phyloP scores from a whole-genome alignment of 2,329 filamentous ascomycete species.

The Xylariomycetidae sp. region DNA sequence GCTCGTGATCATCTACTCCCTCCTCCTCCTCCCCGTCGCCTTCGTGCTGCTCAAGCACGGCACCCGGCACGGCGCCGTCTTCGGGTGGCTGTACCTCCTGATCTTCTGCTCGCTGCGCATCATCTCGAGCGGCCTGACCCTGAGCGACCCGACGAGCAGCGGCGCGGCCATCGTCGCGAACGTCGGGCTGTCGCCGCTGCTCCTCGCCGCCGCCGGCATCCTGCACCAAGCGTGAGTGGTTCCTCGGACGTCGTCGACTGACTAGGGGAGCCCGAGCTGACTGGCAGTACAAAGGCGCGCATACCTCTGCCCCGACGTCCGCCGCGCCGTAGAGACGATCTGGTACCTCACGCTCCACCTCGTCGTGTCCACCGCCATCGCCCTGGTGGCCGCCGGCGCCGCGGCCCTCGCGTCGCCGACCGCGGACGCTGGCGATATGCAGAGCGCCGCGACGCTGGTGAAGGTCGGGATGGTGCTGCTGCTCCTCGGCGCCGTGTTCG shows the following conservation, averaged over 20 bases:
- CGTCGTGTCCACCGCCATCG: conserved; percentile 17
- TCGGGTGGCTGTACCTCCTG: conserved; percentile 34
- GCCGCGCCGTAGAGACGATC: conserved; percentile 7
- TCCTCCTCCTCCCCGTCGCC: conserved; percentile 23
- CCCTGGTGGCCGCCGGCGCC: conserved; percentile 18
- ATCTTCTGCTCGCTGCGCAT: conserved; percentile 33
- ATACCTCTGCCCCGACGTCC: conserved; percentile 11
- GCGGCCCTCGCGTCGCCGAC: conserved; percentile 8
- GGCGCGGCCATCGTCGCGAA: conserved; percentile 29
- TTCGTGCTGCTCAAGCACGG: conserved; percentile 25
- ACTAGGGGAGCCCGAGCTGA: background rate
- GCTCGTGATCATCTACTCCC: conserved; percentile 29
- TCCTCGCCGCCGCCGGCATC: conserved; percentile 25
- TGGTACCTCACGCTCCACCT: conserved; percentile 18
- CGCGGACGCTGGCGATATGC: background rate
- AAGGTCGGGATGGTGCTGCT: conserved; percentile 18
- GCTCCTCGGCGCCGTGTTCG: conserved; percentile 15
- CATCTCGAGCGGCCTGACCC: conserved; percentile 24
- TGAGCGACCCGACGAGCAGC: conserved; percentile 17
- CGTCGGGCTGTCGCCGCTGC: conserved; percentile 33
- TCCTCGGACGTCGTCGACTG: background rate
- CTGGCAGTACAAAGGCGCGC: conserved; percentile 7
- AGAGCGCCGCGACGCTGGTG: conserved; percentile 9
- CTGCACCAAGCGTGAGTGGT: conserved; percentile 29
- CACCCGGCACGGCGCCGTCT: conserved; percentile 28